A percentile compares a stretch with the other conserved stretches of the same genome.
phyloP scores from a whole-genome alignment of 2,329 filamentous ascomycete genomes.

The Neoscytalidium dimidiatum region DNA sequence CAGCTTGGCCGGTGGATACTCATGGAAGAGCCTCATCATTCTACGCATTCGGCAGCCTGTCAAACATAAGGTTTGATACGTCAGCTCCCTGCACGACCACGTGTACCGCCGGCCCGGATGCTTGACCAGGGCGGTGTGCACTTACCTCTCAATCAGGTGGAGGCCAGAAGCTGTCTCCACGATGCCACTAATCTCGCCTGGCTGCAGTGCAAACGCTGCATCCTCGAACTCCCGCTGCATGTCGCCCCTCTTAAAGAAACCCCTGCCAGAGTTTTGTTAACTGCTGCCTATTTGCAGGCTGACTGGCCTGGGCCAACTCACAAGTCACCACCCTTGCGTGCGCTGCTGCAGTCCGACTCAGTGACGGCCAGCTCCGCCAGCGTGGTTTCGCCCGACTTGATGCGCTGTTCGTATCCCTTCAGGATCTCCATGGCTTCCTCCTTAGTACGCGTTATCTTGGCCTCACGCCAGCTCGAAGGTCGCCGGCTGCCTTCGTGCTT shows the following conservation, averaged over 20 bases:
- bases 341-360: conserved; percentile 95
- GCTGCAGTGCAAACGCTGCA: conserved; percentile 85
- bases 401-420: conserved; percentile 71
- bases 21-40: conserved; percentile 6
- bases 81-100: conserved; percentile 16
- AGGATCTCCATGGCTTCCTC: conserved; percentile 83
- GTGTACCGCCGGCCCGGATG: not conserved
- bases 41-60: conserved; percentile 15
- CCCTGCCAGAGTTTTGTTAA: conserved; percentile 47
- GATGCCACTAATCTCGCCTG: conserved; percentile 81
- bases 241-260: conserved; percentile 89
- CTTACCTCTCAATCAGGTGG: conserved; percentile 92
- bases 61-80: not conserved
- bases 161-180: conserved; percentile 92
- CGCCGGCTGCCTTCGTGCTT: conserved; percentile 89
- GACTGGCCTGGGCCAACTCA: conserved; percentile 44
- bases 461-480: conserved; percentile 90
- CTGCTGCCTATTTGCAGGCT: conserved; percentile 21
- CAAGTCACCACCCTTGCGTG: conserved; percentile 89
- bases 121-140: not conserved
- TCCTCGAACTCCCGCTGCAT: conserved; percentile 99
- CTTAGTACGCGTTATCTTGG: conserved; percentile 83
- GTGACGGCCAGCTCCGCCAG: conserved; percentile 83
- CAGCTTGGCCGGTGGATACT: conserved; percentile 2
- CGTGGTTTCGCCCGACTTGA: conserved; percentile 66